Percentiles rank a stretch among this genome's conserved stretches.
phyloP scores from a whole-genome alignment of 495 filamentous ascomycete species.

The Penicillium subrubescens region DNA sequence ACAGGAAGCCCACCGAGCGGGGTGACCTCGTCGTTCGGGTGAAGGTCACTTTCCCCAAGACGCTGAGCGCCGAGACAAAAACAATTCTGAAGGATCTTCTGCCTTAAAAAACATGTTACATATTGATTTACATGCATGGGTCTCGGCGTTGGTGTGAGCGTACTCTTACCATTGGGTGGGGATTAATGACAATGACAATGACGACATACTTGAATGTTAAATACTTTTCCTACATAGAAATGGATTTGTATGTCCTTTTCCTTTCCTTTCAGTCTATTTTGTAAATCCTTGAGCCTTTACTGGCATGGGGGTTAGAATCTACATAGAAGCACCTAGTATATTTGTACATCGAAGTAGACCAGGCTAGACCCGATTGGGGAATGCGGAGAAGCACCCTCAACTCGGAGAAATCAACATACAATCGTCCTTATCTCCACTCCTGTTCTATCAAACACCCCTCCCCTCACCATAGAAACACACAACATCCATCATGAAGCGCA shows the following conservation, averaged over 20 bases:
- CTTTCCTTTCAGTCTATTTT: neutral
- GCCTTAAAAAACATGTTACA: conserved; percentile 25
- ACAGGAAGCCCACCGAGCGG: conserved; percentile 79
- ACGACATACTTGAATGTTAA: neutral
- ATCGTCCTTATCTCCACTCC: conserved; percentile 8
- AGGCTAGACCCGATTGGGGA: conserved; percentile 26
- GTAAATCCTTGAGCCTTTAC: neutral
- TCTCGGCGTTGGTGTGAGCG: conserved; percentile 35
- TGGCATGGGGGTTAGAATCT: neutral
- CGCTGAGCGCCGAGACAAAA: conserved; percentile 75
- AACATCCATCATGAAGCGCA: conserved; percentile 67
- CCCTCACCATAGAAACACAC: neutral
- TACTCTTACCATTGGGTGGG: conserved; percentile 10
- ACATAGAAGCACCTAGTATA: neutral
- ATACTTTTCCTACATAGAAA: neutral
- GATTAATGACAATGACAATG: conserved; percentile 24
- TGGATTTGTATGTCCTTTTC: neutral
- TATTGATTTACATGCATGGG: conserved; percentile 27
- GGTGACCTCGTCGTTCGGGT: conserved; percentile 89
- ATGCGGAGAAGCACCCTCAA: conserved; percentile 30
- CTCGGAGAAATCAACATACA: conserved; percentile 16
- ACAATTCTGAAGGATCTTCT: conserved; percentile 75
- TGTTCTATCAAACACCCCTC: neutral
- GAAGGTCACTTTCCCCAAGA: conserved; percentile 86
- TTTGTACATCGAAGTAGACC: conserved; percentile 3